Evolutionary conservation across 805 yeast genomes (phyloP), one percentile per base, ranked within the genome.

Genomic region (Kodamaea laetipori): DNA sequence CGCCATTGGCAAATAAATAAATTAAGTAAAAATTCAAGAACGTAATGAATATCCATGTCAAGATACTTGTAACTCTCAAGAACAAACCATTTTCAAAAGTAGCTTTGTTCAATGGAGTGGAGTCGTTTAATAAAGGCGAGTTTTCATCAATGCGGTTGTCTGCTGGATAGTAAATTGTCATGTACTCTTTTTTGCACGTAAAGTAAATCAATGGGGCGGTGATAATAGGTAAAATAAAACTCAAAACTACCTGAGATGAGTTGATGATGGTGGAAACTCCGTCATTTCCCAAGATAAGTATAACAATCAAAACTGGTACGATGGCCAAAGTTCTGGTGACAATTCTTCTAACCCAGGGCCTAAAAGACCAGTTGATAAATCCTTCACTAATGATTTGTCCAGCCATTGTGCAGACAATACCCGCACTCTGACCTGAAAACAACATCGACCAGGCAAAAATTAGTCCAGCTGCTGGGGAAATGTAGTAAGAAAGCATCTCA

Each of bases 321-420:
- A 71, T 68, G 13, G 76, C 76, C 42, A 71, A 48, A 1, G 64
- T 56, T 46, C 76, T 57, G 3, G 76, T 71, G 12, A 69, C 50
- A 10, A 71, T 56, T 37, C 76, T 55, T 44, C 76, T 63, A 6
- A 67, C 53, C 76, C 76, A 71, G 1, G 76, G 76, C 41, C 55
- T 52, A 36, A 71, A 49, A 1, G 72, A 52, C 76, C 76, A 71
- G 48, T 69, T 68, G 37, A 71, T 68, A 49, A 71, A 71, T 0
- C 76, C 76, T 48, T 71, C 76, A 28, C 71, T 63, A 11, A 71
- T 62, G 43, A 71, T 71, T 51, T 71, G 76, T 9, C 76, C 76
- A 1, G 76, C 73, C 76, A 71, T 71, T 3, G 76, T 71, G 51
- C 76, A 71, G 9, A 71, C 76, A 28, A 71, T 71, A 11, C 76